phyloP scores from a whole-genome alignment of 2,329 filamentous ascomycete genomes.

The Fusarium staphyleae region DNA sequence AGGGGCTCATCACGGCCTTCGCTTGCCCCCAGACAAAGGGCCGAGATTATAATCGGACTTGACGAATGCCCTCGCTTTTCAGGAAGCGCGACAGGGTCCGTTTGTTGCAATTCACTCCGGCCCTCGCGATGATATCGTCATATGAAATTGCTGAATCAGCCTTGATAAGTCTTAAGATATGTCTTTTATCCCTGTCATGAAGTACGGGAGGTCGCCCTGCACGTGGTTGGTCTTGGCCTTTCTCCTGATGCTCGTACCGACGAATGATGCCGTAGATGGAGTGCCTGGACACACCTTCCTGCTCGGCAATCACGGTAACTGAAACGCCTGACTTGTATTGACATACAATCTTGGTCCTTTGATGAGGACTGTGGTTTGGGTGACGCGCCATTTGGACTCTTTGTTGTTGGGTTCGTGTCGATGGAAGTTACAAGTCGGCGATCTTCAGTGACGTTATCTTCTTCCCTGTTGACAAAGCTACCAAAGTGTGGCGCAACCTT shows the following conservation, averaged over 20 bases:
- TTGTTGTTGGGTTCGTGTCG: not conserved
- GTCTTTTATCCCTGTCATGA: not conserved
- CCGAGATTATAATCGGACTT: not conserved
- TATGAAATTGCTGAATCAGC: not conserved
- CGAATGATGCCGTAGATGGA: not conserved
- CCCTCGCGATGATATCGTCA: not conserved
- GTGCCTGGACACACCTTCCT: not conserved
- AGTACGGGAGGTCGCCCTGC: not conserved
- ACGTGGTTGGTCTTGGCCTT: not conserved
- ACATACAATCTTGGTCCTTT: not conserved
- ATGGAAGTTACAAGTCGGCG: not conserved
- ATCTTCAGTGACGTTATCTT: not conserved
- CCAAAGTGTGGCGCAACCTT: constrained; percentile 10
- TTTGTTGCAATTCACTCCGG: not conserved
- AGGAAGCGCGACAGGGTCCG: not conserved
- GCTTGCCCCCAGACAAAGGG: too few relatives aligned
- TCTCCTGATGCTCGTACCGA: not conserved
- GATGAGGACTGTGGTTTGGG: not conserved
- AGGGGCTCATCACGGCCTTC: too few relatives aligned
- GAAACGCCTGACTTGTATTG: not conserved
- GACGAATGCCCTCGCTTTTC: not conserved
- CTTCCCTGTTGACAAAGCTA: not conserved
- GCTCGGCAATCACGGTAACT: not conserved
- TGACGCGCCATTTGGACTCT: not conserved
- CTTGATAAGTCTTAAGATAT: not conserved